Conservation (phyloP, 768 basidiomycete genomes). For the Phallus indusiatus region DNA sequence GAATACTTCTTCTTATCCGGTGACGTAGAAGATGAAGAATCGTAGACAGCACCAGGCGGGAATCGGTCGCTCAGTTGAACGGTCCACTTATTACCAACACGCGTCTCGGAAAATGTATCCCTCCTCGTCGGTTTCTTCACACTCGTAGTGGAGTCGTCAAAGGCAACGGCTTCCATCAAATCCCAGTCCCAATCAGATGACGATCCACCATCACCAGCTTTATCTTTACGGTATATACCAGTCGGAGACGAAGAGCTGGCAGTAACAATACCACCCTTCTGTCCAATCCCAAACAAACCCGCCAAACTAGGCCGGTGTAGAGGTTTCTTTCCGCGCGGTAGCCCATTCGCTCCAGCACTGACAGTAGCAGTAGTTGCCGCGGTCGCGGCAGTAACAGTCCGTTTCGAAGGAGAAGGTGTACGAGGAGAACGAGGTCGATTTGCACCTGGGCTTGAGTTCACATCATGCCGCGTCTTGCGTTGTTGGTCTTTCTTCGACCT, state of each 20-base stretch:
- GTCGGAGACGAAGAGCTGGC: background rate
- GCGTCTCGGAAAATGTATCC: background rate
- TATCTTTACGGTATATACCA: too few relatives aligned
- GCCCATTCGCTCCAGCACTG: too few relatives aligned
- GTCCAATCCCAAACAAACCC: constrained; percentile 4
- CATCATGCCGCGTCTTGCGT: background rate
- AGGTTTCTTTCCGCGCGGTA: background rate
- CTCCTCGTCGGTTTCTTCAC: background rate
- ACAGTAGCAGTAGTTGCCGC: too few relatives aligned
- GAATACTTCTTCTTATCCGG: background rate
- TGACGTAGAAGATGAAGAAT: background rate
- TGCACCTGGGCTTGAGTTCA: background rate
- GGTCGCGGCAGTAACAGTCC: constrained; percentile 1
- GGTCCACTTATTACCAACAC: too few relatives aligned
- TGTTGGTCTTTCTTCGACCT: too few relatives aligned
- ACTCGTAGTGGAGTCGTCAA: background rate
- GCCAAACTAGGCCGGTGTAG: constrained; percentile 3
- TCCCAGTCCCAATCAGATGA: constrained; percentile 6
- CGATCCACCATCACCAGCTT: background rate
- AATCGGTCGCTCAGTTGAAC: background rate
- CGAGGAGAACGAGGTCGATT: background rate
- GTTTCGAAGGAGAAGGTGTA: background rate
- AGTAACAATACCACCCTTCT: background rate
- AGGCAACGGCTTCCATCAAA: background rate
- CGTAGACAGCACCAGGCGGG: background rate